A percentile compares a stretch with the other conserved stretches of the same genome.
Evolutionary conservation across 2,329 filamentous ascomycete species (phyloP).

Genomic region (Cercospora sesami): DNA sequence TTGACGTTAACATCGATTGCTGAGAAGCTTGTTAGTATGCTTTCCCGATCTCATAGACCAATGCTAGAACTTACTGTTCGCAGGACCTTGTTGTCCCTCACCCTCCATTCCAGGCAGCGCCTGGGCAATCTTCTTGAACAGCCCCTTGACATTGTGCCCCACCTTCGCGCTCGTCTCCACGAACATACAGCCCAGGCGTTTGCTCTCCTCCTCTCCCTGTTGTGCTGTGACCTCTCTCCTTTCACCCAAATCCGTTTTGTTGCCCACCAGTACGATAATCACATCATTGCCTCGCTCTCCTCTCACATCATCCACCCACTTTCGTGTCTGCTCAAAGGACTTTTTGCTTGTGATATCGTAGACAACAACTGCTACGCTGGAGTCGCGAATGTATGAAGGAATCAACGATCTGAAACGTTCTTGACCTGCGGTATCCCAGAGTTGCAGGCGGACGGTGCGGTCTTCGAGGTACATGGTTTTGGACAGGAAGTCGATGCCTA

Average conservation of each 20-base stretch:
- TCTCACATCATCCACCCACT: constrained; percentile 98
- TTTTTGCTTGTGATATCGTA: constrained; percentile 89
- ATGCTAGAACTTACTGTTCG: constrained; percentile 66
- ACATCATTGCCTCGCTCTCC: constrained; percentile 97
- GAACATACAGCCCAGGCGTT: constrained; percentile 98
- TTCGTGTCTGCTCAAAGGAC: constrained; percentile 96
- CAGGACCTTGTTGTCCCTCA: constrained; percentile 72
- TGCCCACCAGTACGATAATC: constrained; percentile 96
- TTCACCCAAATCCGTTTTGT: constrained; percentile 98
- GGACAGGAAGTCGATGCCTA: constrained; percentile 98
- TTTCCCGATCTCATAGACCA: neutral
- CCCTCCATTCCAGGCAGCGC: constrained; percentile 97
- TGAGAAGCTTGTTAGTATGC: constrained; percentile 28
- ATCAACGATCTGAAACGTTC: constrained; percentile 96
- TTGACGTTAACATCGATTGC: constrained; percentile 43
- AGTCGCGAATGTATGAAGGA: constrained; percentile 97
- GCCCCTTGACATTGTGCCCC: constrained; percentile 94
- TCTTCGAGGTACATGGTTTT: constrained; percentile 99
- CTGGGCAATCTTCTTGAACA: constrained; percentile 98
- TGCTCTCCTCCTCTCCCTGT: constrained; percentile 96
- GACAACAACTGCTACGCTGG: constrained; percentile 94
- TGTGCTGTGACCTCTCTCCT: constrained; percentile 96
- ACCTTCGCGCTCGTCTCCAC: constrained; percentile 98
- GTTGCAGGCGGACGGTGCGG: constrained; percentile 91
- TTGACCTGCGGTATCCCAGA: constrained; percentile 98